phyloP scores from a whole-genome alignment of 1,284 basidiomycete species.

The Cryptococcus sp. region DNA sequence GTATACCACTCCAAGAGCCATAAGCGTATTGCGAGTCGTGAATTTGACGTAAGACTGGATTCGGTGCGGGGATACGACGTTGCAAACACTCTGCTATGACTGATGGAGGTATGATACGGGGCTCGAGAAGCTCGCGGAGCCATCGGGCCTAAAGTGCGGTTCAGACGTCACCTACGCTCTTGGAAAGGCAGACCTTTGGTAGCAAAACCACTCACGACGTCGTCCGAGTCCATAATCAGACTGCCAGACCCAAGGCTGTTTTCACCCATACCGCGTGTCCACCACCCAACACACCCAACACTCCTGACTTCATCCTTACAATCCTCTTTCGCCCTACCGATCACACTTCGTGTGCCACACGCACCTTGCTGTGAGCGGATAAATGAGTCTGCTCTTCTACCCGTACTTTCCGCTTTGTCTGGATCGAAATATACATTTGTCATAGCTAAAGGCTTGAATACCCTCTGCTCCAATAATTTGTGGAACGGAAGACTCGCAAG shows the following conservation, averaged over 20 bases:
- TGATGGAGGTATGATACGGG: conserved; percentile 12
- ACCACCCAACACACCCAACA: too few relatives aligned
- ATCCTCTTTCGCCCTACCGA: too few relatives aligned
- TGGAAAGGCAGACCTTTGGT: neutral
- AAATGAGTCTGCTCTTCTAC: neutral
- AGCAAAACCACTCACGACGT: conserved; percentile 19
- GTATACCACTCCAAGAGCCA: conserved; percentile 10
- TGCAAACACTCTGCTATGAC: neutral
- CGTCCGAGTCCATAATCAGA: conserved; percentile 9
- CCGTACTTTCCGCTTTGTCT: conserved; percentile 8
- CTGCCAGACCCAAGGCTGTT: conserved; percentile 16
- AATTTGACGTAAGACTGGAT: conserved; percentile 24
- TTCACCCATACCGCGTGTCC: too few relatives aligned
- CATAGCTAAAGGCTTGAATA: conserved; percentile 28
- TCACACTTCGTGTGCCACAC: too few relatives aligned
- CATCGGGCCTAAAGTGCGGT: conserved; percentile 1
- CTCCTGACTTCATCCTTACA: too few relatives aligned
- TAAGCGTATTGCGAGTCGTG: conserved; percentile 15
- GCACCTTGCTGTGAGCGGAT: too few relatives aligned
- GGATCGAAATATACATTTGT: conserved; percentile 18
- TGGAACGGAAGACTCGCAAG: conserved; percentile 1
- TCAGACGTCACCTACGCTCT: neutral
- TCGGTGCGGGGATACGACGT: neutral
- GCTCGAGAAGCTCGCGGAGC: conserved; percentile 13
- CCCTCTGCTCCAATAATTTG: conserved; percentile 21